Base-by-base conservation (phyloP, 805 yeast species). In the Huiozyma naganishii region DNA sequence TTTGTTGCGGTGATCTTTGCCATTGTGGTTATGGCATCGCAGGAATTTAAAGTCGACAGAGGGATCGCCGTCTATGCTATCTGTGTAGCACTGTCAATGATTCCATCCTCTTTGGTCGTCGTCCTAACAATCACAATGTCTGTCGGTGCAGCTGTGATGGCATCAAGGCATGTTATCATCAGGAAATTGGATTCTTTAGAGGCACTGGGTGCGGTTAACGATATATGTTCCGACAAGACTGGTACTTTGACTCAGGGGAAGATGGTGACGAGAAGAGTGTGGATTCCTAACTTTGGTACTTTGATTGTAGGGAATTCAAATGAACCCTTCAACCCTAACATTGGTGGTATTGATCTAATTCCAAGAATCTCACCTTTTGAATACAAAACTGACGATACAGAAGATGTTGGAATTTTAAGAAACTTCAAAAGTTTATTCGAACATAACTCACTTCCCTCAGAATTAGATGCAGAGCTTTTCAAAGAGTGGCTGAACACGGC, bases 91-190 rank as follows among this genome's bases (percentile, higher is more conserved):
- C 95, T 92, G 27, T 97, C 98, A 39, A 97, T 97, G 37, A 92
- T 92, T 54, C 98, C 99, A 1, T 97, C 94, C 61, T 97, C 98
- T 37, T 73, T 92, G 52, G 98, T 97, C 1, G 94, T 92, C 50
- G 94, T 92, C 57, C 95, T 92, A 42, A 90, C 98, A 6, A 97
- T 92, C 27, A 92, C 98, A 0, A 73, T 92, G 59, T 97, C 98
- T 0, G 74, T 92, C 29, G 98, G 98, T 39, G 97, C 94, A 35
- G 72, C 90, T 50, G 77, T 97, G 63, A 92, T 92, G 98, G 96
- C 97, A 3, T 77, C 79, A 39, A 82, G 87, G 55, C 82, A 83
- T 54, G 98, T 97, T 2, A 92, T 92, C 59, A 95, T 92, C 47
- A 82, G 90, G 55, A 77, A 95, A 53, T 70, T 92, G 50, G 97